These are phyloP conservation scores for Elsinoe arachidis DNA, from an alignment of 2,329 filamentous ascomycete genomes.

Conservation along the genomic window DNA sequence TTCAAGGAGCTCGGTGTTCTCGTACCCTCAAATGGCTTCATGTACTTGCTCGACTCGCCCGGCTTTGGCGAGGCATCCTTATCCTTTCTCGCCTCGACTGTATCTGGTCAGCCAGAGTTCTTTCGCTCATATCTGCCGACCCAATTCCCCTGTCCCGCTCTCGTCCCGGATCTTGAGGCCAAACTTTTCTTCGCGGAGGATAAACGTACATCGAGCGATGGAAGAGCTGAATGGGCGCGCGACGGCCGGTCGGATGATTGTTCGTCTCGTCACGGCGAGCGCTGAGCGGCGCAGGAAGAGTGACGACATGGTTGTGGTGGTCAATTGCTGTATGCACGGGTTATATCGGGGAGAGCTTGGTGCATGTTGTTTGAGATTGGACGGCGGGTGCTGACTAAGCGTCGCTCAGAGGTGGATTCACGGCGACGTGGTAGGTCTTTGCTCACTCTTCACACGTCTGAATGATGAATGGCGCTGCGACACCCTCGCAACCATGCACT, in stretches of 20 bases:
- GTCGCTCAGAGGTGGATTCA: background rate
- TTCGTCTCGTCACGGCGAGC: conserved; percentile 39
- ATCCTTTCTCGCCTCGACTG: conserved; percentile 20
- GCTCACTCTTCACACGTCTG: background rate
- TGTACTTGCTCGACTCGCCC: conserved; percentile 30
- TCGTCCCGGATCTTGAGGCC: conserved; percentile 4
- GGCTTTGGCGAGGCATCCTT: conserved; percentile 26
- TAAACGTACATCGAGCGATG: conserved; percentile 37
- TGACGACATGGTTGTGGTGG: conserved; percentile 23
- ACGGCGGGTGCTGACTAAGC: conserved; percentile 4
- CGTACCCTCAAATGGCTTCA: conserved; percentile 40
- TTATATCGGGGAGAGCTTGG: conserved; percentile 4
- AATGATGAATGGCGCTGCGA: too few relatives aligned
- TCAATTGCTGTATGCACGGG: conserved; percentile 11
- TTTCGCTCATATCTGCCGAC: background rate
- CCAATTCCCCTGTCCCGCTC: background rate
- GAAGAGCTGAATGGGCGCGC: conserved; percentile 40
- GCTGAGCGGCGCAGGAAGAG: conserved; percentile 42
- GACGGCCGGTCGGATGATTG: conserved; percentile 32
- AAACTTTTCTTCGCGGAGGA: background rate
- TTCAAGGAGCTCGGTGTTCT: background rate
- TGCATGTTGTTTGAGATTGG: conserved; percentile 5
- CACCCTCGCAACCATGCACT: too few relatives aligned
- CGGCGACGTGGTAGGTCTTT: background rate
- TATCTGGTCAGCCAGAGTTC: conserved; percentile 22